Conservation (phyloP, 352 stramenopile genomes). For the Globisporangium splendens region DNA sequence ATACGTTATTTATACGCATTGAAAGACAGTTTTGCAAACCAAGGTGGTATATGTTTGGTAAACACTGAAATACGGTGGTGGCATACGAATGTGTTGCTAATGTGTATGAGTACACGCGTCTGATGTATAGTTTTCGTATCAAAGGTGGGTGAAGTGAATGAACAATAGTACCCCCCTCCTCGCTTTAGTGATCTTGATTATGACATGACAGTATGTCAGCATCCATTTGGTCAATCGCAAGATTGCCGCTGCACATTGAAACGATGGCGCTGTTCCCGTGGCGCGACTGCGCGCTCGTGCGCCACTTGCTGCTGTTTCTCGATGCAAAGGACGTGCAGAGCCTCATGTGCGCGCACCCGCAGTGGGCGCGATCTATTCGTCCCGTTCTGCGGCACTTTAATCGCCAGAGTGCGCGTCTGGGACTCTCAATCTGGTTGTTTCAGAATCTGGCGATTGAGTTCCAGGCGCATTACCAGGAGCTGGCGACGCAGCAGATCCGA, state of each 20-base stretch:
- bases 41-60: constrained; percentile 1
- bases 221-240: too few species aligned
- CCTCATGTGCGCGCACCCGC: constrained; percentile 23
- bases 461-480: constrained; percentile 44
- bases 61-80: background rate
- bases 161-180: background rate
- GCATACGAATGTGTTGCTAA: background rate
- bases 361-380: constrained; percentile 13
- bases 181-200: background rate
- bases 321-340: constrained; percentile 17
- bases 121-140: background rate
- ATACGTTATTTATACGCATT: constrained; percentile 2
- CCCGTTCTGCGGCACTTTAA: constrained; percentile 24
- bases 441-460: constrained; percentile 36
- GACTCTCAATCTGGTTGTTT: constrained; percentile 31
- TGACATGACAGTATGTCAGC: background rate
- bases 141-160: background rate
- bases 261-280: constrained; percentile 11
- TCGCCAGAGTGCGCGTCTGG: constrained; percentile 18
- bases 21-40: background rate
- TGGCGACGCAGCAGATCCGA: constrained; percentile 43
- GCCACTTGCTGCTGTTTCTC: constrained; percentile 30
- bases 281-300: constrained; percentile 13
- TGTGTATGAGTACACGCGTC: background rate
- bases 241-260: too few species aligned